Evolutionary conservation across 371 early-diverging fungal species (phyloP).

Genomic region (Funneliformis caledonium): DNA sequence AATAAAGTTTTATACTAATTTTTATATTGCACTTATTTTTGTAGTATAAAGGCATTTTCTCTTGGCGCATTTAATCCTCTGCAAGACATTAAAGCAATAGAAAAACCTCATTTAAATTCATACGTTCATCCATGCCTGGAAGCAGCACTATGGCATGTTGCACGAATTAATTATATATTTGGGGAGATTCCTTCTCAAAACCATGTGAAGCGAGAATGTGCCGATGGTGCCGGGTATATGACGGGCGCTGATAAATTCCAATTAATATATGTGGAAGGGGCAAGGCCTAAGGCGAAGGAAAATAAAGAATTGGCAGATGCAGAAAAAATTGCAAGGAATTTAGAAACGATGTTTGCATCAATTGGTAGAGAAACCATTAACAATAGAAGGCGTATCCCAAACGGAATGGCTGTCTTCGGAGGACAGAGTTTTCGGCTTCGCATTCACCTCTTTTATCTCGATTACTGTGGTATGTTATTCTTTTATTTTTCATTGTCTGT

Average conservation of each 20-base stretch:
- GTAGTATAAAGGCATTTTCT: conserved; percentile 6
- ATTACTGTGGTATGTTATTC: conserved; percentile 34
- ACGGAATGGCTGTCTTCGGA: conserved; percentile 15
- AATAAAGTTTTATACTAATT: neutral
- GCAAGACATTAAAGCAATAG: neutral
- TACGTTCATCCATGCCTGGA: conserved; percentile 34
- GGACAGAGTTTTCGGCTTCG: conserved; percentile 28
- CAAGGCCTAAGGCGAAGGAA: neutral
- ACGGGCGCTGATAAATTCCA: neutral
- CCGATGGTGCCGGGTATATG: neutral
- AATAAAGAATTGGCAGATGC: conserved; percentile 13
- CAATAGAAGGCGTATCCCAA: conserved; percentile 16
- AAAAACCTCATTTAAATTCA: conserved; percentile 19
- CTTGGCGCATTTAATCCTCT: neutral
- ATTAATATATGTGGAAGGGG: conserved; percentile 8
- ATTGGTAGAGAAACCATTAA: conserved; percentile 19
- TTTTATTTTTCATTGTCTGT: too few species aligned
- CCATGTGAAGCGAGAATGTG: neutral
- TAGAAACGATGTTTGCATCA: neutral
- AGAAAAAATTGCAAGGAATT: neutral
- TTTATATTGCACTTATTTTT: neutral
- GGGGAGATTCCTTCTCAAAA: conserved; percentile 25
- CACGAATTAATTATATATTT: neutral
- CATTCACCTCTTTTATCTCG: conserved; percentile 16
- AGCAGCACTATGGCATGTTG: conserved; percentile 12